Evolutionary conservation across 768 basidiomycete species (phyloP), one percentile per base, ranked within the genome.

Genomic region (Pholiota conissans): DNA sequence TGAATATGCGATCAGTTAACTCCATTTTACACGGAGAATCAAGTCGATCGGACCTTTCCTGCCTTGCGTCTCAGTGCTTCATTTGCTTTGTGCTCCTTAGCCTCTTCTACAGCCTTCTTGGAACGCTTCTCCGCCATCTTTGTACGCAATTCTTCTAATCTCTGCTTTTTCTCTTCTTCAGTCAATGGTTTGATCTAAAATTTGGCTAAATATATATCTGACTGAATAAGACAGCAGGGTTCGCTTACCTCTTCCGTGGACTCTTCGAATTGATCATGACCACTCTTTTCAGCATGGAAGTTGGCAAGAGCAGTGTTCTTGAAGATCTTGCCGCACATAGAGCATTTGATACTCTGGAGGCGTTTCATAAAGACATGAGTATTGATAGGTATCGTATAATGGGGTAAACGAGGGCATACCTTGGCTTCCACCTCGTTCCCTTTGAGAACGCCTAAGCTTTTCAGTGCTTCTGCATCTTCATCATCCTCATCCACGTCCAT

Each of bases 261-360:
- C 67, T 98, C 96, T 69, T 97, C 95, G 61, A 98, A 98, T 63
- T 95, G 87, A 71, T 93, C 88, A 69, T 99, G 96, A 0, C 96
- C 96, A 63, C 87, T 91, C 77, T 94, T 94, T 72, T 95, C 93
- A 0, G 94, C 95, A 65, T 97, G 95, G 71, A 85, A 96, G 63
- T 92, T 91, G 13, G 93, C 95, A 14, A 96, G 76, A 2, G 91
- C 91, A 0, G 91, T 89, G 63, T 92, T 94, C 66, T 74, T 78
- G 79, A 97, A 97, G 22, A 85, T 78, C 75, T 97, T 97, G 59
- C 87, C 84, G 70, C 95, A 96, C 65, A 89, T 71, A 5, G 85
- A 80, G 68, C 92, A 94, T 73, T 86, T 90, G 75, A 94, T 91
- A 67, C 89, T 92, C 89, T 91, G 49, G 11, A 9, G 18, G 11